Conservation (phyloP, 805 yeast species). For the Wilhelminamyces savonicus region DNA sequence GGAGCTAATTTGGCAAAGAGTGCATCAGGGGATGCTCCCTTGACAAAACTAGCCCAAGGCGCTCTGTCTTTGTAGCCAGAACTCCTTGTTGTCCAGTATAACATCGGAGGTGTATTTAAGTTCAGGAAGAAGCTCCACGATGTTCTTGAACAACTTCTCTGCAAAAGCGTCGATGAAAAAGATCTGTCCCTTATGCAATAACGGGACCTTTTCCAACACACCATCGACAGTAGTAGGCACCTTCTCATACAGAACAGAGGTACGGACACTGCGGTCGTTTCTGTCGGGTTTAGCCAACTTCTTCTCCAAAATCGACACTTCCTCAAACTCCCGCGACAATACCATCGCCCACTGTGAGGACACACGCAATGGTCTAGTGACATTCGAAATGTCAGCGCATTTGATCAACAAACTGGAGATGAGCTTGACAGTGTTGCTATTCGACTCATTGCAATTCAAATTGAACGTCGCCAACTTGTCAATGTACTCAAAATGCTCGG, state of each 20-base stretch:
- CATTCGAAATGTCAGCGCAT: slow-evolving; percentile 95
- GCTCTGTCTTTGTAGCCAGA: slow-evolving; percentile 47
- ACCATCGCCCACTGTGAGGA: slow-evolving; percentile 84
- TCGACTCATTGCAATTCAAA: slow-evolving; percentile 12
- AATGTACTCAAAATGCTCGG: slow-evolving; percentile 71
- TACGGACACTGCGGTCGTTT: neutral
- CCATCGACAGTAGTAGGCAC: slow-evolving; percentile 36
- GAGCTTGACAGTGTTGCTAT: slow-evolving; percentile 26
- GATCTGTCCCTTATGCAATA: slow-evolving; percentile 64
- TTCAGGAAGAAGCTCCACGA: slow-evolving; percentile 56
- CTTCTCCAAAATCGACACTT: slow-evolving; percentile 50
- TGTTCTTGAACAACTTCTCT: slow-evolving; percentile 61
- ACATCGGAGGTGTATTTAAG: slow-evolving; percentile 51
- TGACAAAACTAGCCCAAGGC: no score
- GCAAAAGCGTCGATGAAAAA: slow-evolving; percentile 84
- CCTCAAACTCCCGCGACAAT: slow-evolving; percentile 71
- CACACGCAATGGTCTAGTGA: slow-evolving; percentile 69
- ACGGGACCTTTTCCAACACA: slow-evolving; percentile 41
- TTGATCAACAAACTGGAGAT: slow-evolving; percentile 70
- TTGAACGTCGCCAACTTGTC: slow-evolving; percentile 36
- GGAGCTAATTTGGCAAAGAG: no score
- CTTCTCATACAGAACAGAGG: slow-evolving; percentile 17
- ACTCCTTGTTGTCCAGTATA: slow-evolving; percentile 45
- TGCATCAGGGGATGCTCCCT: no score
- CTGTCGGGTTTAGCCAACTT: slow-evolving; percentile 7